Conservation (phyloP, 2,329 filamentous ascomycete species). For the Clarireedia monteithiana region DNA sequence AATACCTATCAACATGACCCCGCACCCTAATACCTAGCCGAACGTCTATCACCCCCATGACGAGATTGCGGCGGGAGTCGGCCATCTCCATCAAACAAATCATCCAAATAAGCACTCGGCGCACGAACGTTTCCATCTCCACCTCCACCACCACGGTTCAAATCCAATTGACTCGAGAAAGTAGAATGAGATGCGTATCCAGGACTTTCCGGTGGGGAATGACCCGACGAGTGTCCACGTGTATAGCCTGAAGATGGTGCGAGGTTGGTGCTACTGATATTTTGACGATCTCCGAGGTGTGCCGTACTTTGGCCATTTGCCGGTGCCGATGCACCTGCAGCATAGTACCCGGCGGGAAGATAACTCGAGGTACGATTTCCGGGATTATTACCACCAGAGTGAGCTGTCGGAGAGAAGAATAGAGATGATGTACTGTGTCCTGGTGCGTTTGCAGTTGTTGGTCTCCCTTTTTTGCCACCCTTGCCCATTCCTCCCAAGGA, state of each 20-base stretch:
- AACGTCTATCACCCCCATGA: no score
- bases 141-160: conserved; percentile 35
- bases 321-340: conserved; percentile 44
- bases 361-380: conserved; percentile 67
- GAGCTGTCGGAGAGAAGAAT: conserved; percentile 93
- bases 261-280: conserved; percentile 54
- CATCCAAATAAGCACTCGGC: conserved; percentile 84
- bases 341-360: conserved; percentile 86
- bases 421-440: conserved; percentile 34
- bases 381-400: conserved; percentile 43
- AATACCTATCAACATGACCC: no score
- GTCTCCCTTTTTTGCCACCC: conserved; percentile 28
- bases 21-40: no score
- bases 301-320: conserved; percentile 29
- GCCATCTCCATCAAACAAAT: conserved; percentile 61
- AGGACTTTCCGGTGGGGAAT: conserved; percentile 56
- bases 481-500: conserved; percentile 22
- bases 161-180: conserved; percentile 57
- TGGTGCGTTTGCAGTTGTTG: conserved; percentile 30
- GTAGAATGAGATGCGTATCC: conserved; percentile 24
- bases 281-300: conserved; percentile 29
- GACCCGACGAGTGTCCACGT: conserved; percentile 37
- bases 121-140: conserved; percentile 57
- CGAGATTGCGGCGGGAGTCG: background rate
- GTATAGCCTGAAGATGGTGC: conserved; percentile 40